phyloP scores from a whole-genome alignment of 371 early-diverging fungal species.

The Lichtheimia ornata region DNA sequence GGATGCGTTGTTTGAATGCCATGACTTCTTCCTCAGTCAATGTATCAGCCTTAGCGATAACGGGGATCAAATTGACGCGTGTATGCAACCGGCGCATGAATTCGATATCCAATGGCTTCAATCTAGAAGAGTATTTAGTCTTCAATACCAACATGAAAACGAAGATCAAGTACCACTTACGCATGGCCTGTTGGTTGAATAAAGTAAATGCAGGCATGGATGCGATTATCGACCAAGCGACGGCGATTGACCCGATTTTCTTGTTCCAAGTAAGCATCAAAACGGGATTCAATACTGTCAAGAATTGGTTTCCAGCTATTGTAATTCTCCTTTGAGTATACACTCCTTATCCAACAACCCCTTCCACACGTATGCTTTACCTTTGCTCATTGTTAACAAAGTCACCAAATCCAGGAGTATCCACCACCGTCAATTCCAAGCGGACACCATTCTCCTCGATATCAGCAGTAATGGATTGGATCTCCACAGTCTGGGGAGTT shows the following conservation, averaged over 20 bases:
- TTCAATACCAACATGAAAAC: no score
- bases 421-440: slow-evolving; percentile 93
- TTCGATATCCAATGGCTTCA: slow-evolving; percentile 94
- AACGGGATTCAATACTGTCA: slow-evolving; percentile 94
- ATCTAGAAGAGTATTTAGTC: slow-evolving; percentile 22
- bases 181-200: slow-evolving; percentile 96
- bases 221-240: slow-evolving; percentile 87
- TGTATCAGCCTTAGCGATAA: slow-evolving; percentile 98
- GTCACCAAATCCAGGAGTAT: slow-evolving; percentile 95
- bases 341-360: no score
- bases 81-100: slow-evolving; percentile 94
- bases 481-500: slow-evolving; percentile 91
- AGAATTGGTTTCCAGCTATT: slow-evolving; percentile 92
- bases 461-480: slow-evolving; percentile 91
- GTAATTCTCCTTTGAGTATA: neutral
- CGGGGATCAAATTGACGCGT: slow-evolving; percentile 96
- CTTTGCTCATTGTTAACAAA: slow-evolving; percentile 94
- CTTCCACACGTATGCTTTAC: slow-evolving; percentile 62
- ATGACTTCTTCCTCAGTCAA: slow-evolving; percentile 94
- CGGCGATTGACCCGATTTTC: slow-evolving; percentile 89
- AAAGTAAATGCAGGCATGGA: slow-evolving; percentile 98
- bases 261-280: slow-evolving; percentile 93
- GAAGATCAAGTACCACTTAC: slow-evolving; percentile 28
- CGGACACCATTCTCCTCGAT: slow-evolving; percentile 89
- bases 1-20: slow-evolving; percentile 89